Conservation (phyloP, 208 protist species). For the Lotmaria passim region DNA sequence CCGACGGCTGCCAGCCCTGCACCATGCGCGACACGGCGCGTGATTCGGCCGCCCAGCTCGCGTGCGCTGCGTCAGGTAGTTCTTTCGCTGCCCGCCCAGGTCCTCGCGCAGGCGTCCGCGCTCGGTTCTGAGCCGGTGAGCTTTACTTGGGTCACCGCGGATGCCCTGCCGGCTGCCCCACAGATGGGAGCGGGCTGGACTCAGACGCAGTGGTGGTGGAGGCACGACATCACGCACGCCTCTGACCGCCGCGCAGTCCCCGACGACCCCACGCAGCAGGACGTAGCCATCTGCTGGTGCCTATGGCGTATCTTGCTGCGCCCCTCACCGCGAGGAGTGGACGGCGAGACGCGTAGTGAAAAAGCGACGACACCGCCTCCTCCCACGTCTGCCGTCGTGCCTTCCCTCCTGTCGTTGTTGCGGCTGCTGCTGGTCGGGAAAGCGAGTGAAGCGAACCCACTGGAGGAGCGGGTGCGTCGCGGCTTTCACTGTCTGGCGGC, state of each 20-base stretch:
- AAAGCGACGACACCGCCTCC: not conserved
- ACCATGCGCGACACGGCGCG: conserved; percentile 1
- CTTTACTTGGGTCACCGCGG: not conserved
- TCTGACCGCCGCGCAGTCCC: not conserved
- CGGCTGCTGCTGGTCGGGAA: conserved; percentile 23
- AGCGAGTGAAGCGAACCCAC: not conserved
- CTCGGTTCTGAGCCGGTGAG: not conserved
- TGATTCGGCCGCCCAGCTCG: conserved; percentile 19
- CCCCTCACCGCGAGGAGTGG: not conserved
- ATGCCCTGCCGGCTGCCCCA: not conserved
- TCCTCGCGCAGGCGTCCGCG: conserved; percentile 17
- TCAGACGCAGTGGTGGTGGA: conserved; percentile 34
- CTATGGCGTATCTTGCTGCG: conserved; percentile 31
- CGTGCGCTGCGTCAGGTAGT: conserved; percentile 15
- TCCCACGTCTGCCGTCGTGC: not conserved
- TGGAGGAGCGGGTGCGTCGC: conserved; percentile 28
- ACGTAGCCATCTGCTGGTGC: conserved; percentile 28
- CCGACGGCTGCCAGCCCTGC: not conserved
- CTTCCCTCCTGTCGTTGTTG: conserved; percentile 12
- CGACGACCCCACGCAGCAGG: not conserved
- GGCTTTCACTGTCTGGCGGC: conserved; percentile 29
- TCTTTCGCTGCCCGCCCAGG: conserved; percentile 12
- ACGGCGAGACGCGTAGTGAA: not conserved
- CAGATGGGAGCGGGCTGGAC: conserved; percentile 21
- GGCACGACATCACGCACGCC: not conserved